Base-by-base conservation (phyloP, 2,329 filamentous ascomycete genomes). In the Paracoccidioides lutzii region DNA sequence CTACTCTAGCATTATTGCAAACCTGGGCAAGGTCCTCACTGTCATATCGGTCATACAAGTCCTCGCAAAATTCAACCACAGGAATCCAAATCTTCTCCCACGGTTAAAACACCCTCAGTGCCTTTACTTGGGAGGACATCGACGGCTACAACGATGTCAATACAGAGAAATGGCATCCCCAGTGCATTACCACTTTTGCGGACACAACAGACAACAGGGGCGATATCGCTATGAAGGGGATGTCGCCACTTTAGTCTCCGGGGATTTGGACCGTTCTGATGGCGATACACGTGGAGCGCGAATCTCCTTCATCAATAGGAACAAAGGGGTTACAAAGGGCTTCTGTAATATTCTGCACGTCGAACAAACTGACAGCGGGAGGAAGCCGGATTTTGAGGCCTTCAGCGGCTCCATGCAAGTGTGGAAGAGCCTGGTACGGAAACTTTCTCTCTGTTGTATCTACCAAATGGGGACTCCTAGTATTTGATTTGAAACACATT, bases 321-420 rank as follows among this genome's bases (percentile, higher is more conserved):
- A 54, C 41, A 14, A 48, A 14, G 43, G 43, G 12, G 53, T 35
- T 15, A 33, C 41, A 6, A 35, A 32, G 22, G 53, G 43, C 3
- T 71, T 69, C 53, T 65, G 67, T 12, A 66, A 71, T 58, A 66
- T 64, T 8, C 60, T 70, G 32, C 64, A 72, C 1, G 69, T 72
- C 6, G 65, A 70, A 37, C 69, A 69, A 0, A 64, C 62, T 43
- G 64, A 61, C 3, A 60, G 62, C 10, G 44, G 53, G 10, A 12
- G 8, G 15, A 48, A 30, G 12, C 68, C 69, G 37, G 56, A 69
- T 57, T 72, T 71, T 57, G 58, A 61, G 14, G 60, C 62, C 9
- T 65, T 72, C 3, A 59, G 59, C 1, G 44, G 28, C 3, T 71
- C 10, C 69, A 72, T 58, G 68, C 69, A 1, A 69, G 70, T 2